Evolutionary conservation across 495 filamentous ascomycete genomes (phyloP).

Genomic region (Melanomma pulvis-pyrius): DNA sequence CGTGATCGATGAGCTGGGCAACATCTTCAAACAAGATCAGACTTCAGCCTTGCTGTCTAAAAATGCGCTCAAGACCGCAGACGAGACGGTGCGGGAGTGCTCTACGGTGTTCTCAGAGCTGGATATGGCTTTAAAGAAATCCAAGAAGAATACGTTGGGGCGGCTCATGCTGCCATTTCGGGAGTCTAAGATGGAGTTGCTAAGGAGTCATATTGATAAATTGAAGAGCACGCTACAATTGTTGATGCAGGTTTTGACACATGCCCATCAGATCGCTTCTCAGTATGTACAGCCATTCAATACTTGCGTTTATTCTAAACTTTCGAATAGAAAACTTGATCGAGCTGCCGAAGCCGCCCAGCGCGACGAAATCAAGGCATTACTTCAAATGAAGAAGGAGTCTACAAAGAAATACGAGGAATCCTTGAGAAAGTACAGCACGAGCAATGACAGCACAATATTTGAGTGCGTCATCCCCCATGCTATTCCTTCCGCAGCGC

Average conservation of each 20-base stretch:
- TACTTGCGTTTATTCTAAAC: not conserved
- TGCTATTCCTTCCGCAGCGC: not conserved
- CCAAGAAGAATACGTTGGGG: constrained; percentile 27
- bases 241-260: constrained; percentile 37
- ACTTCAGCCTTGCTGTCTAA: constrained; percentile 26
- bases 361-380: constrained; percentile 32
- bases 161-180: constrained; percentile 33
- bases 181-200: constrained; percentile 35
- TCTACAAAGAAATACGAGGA: constrained; percentile 33
- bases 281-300: constrained; percentile 17
- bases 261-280: constrained; percentile 32
- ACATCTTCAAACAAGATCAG: constrained; percentile 29
- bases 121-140: constrained; percentile 30
- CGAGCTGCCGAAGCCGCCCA: constrained; percentile 26
- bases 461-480: not conserved
- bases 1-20: constrained; percentile 35
- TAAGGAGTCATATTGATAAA: constrained; percentile 35
- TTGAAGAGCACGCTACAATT: constrained; percentile 39
- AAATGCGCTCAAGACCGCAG: constrained; percentile 34
- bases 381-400: constrained; percentile 30
- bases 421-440: constrained; percentile 25
- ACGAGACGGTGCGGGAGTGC: constrained; percentile 38
- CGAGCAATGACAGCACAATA: constrained; percentile 21
- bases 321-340: constrained; percentile 20
- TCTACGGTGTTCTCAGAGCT: constrained; percentile 33